Percentiles rank a stretch among this genome's conserved stretches.
These are phyloP conservation scores for Saccharomycopsis amapae DNA, from an alignment of 805 yeast genomes.

Conservation along the genomic window DNA sequence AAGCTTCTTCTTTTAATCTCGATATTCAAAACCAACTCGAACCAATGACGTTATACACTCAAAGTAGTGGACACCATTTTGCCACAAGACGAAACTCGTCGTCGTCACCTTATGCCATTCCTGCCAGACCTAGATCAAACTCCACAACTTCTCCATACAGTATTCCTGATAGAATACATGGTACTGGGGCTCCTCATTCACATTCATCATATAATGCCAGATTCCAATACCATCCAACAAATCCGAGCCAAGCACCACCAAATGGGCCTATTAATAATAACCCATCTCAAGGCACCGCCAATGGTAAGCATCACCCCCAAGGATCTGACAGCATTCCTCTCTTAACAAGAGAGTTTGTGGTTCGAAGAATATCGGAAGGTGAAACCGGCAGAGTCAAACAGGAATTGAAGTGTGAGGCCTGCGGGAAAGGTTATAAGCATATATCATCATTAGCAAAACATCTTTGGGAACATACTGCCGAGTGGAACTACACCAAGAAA, in stretches of 20 bases:
- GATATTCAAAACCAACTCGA: not conserved
- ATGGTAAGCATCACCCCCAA: not conserved
- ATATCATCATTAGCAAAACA: slow-evolving; percentile 83
- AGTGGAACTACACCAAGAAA: slow-evolving; percentile 83
- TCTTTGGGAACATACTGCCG: slow-evolving; percentile 92
- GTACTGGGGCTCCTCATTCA: not conserved
- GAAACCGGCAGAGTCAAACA: slow-evolving; percentile 81
- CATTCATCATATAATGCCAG: slow-evolving; percentile 1
- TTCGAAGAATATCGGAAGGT: slow-evolving; percentile 77
- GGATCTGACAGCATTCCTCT: slow-evolving; percentile 28
- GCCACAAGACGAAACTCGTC: slow-evolving; percentile 16
- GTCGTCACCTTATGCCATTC: slow-evolving; percentile 21
- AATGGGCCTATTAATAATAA: too few species aligned
- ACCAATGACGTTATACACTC: slow-evolving; percentile 18
- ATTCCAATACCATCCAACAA: not conserved
- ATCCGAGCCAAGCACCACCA: not conserved
- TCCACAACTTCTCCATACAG: slow-evolving; percentile 14
- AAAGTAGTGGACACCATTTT: slow-evolving; percentile 1
- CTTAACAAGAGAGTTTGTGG: slow-evolving; percentile 63
- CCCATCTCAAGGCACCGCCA: too few species aligned
- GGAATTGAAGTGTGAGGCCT: slow-evolving; percentile 80
- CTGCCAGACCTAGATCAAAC: slow-evolving; percentile 16
- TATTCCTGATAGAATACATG: slow-evolving; percentile 15
- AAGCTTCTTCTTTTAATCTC: not conserved
- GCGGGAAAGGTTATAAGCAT: slow-evolving; percentile 89